Conservation (phyloP, 2,329 filamentous ascomycete genomes). For the Pseudogymnoascus sp. region DNA sequence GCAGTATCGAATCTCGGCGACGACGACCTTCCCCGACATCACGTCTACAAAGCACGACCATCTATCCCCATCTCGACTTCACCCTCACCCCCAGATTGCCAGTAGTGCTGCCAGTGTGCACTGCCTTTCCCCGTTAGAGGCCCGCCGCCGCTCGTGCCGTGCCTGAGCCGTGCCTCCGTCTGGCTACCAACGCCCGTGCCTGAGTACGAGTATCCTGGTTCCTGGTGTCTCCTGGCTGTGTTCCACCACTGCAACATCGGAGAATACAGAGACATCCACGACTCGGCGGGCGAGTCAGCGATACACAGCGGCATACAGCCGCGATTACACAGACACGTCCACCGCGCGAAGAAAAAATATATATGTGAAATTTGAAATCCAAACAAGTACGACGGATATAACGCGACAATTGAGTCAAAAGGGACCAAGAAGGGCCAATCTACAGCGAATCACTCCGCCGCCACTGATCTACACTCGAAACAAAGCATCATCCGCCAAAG, state of each 20-base stretch:
- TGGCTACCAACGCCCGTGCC: neutral
- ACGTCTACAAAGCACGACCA: neutral
- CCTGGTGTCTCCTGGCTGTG: neutral
- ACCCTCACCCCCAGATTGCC: neutral
- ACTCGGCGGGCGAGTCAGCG: neutral
- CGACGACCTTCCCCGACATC: neutral
- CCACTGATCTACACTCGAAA: neutral
- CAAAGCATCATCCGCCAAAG: neutral
- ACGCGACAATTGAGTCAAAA: neutral
- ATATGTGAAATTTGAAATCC: neutral
- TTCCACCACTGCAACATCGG: conserved; percentile 6
- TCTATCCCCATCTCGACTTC: neutral
- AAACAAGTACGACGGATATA: neutral
- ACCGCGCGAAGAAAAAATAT: neutral
- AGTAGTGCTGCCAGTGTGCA: neutral
- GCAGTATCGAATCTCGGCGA: neutral
- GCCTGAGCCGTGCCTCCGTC: conserved; percentile 1
- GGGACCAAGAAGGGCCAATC: neutral
- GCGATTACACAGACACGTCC: neutral
- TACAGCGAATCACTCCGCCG: neutral
- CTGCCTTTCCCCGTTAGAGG: neutral
- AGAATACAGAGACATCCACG: neutral
- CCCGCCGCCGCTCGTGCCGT: conserved; percentile 3
- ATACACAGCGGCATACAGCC: neutral
- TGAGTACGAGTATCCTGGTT: too few relatives aligned